Percentiles rank a stretch among this genome's conserved stretches.
These are phyloP conservation scores for Funneliformis geosporum DNA, from an alignment of 192 early-diverging fungal species.

Conservation along the genomic window DNA sequence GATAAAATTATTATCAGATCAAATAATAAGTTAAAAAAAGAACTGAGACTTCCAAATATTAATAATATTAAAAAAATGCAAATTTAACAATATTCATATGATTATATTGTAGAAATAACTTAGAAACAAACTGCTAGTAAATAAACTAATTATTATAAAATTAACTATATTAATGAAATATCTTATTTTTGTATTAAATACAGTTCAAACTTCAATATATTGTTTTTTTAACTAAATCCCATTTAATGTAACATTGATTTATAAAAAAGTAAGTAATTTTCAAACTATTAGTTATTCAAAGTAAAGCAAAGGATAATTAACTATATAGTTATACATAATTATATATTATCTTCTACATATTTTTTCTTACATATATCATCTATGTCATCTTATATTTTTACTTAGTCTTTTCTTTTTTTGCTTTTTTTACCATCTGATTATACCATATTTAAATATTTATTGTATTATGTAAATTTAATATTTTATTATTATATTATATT, in stretches of 20 bases:
- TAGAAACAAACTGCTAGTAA: background rate
- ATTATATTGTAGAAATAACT: conserved; percentile 13
- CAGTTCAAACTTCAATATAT: background rate
- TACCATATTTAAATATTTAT: too few species aligned
- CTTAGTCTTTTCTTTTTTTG: too few species aligned
- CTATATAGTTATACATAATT: too few species aligned
- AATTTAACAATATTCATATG: background rate
- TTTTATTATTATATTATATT: too few species aligned
- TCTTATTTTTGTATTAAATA: background rate
- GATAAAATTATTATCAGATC: background rate
- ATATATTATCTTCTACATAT: too few species aligned
- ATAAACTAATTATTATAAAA: background rate
- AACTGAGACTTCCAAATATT: too few species aligned
- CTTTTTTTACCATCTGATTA: too few species aligned
- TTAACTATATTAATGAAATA: conserved; percentile 5
- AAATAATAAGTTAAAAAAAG: background rate
- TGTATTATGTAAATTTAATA: too few species aligned
- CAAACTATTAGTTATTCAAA: too few species aligned
- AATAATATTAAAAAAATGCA: background rate
- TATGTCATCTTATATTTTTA: too few species aligned
- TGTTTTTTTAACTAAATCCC: background rate
- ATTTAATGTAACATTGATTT: background rate
- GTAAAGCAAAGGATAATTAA: too few species aligned
- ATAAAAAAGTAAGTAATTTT: background rate
- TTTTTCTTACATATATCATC: too few species aligned